Evolutionary conservation across 371 early-diverging fungal species (phyloP), one percentile per base, ranked within the genome.

Genomic region (Sporodiniella umbellata): DNA sequence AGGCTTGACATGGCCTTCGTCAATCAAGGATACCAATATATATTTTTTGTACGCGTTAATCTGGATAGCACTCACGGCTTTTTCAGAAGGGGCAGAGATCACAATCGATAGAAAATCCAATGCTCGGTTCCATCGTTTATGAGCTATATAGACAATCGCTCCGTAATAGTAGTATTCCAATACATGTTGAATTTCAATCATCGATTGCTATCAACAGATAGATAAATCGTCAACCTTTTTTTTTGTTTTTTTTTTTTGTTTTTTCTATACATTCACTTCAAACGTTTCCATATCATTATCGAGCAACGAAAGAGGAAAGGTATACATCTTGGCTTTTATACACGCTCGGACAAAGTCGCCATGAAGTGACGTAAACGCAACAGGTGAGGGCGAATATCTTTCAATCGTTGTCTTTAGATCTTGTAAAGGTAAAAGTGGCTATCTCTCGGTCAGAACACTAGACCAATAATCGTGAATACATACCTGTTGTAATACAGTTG

Each of bases 111-210:
- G 74, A 43, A 85, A 80, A 12, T 85, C 79, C 14, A 85, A 53
- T 1, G 94, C 90, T 7, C 79, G 64, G 8, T 73, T 80, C 68
- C 70, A 87, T 10, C 76, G 54, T 53, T 88, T 86, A 51, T 85
- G 75, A 22, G 79, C 84, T 24, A 84, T 79, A 51, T 81, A 85
- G 17, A 88, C 55, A 72, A 89, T 82, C 18, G 84, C 86, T 33
- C 89, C 89, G 55, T 92, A 89, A 64, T 91, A 93, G 48, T 86
- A 78, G 66, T 90, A 89, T 24, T 85, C 72, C 31, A 91, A 62
- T 60, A 83, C 84, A 45, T 79, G 79, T 40, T 78, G 77, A 53
- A 80, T 69, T 1, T 54, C 51, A 8, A 80, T n/a, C 42, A 40
- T 59, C 64, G 28, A n/a, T 66, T 45, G 18, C 39, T 47, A 69